These are phyloP conservation scores for Diaporthe vexans DNA, from an alignment of 2,329 filamentous ascomycete genomes.

Conservation along the genomic window DNA sequence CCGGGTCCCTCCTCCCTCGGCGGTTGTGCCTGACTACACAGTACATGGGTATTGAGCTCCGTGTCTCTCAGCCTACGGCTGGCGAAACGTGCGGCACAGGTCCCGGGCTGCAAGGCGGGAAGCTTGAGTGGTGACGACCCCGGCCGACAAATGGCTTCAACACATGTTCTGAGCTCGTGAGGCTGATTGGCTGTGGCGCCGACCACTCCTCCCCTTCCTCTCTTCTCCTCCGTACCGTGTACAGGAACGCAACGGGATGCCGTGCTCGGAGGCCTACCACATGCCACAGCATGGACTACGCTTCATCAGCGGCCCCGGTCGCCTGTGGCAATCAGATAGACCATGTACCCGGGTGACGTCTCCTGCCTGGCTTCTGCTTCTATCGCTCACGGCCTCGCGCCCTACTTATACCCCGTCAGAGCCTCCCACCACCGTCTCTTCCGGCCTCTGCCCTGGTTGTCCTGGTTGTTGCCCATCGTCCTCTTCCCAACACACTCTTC, in stretches of 20 bases:
- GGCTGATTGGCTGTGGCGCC: conserved; percentile 38
- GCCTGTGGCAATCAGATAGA: background rate
- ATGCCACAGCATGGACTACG: background rate
- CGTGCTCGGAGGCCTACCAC: background rate
- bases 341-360: too few species aligned
- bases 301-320: conserved; percentile 11
- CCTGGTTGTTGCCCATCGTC: background rate
- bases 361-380: too few species aligned
- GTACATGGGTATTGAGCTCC: background rate
- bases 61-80: conserved; percentile 26
- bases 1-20: too few species aligned
- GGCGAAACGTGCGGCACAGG: conserved; percentile 13
- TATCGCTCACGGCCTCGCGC: too few species aligned
- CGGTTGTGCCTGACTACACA: too few species aligned
- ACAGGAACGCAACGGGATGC: background rate
- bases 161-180: conserved; percentile 37
- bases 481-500: conserved; percentile 7
- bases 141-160: conserved; percentile 36
- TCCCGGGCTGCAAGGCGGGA: conserved; percentile 5
- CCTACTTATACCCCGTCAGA: conserved; percentile 26
- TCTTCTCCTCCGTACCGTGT: too few species aligned
- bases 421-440: background rate
- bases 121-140: background rate
- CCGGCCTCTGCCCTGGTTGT: background rate
- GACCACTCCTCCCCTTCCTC: background rate